Evolutionary conservation across 2,329 filamentous ascomycete species (phyloP), one percentile per base, ranked within the genome.

Genomic region (Saccharata proteae): DNA sequence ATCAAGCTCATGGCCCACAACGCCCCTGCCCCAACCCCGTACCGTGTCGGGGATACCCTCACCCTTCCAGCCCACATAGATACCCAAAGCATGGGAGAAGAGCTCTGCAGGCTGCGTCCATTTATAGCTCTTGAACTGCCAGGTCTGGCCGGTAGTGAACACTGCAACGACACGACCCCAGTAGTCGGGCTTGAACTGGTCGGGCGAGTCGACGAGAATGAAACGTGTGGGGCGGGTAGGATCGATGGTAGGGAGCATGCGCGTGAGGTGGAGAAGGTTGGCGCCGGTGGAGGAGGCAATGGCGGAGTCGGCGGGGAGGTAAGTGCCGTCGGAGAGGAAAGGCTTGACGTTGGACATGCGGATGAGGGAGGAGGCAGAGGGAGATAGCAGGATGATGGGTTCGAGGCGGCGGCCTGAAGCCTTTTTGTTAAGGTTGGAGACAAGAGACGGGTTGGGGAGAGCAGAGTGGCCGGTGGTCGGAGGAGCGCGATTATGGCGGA

Each of bases 91-190:
- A 49, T 94, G 82, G 43, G 76, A 74, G 62, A 98, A 98, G 29
- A 98, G 67, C 49, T 96, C 90, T 10, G 76, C 70, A 0, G 90
- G 82, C 34, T 80, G 78, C 43, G 78, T 78, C 84, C 90, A 98
- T 58, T 93, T 93, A 70, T 98, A 98, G 43, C 76, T 81, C 61
- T 94, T 93, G 63, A 98, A 98, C 59, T 98, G 90, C 90, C 90
- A 98, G 7, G 80, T 77, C 61, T 98, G 90, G 19, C 90, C 90
- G 0, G 90, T 98, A 0, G 90, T 98, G 61, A 98, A 96, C 35
- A 98, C 86, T 9, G 82, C 90, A 2, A 94, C 90, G 5, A 98
- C 80, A 30, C 86, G 77, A 47, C 78, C 78, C 90, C 90, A 98
- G 64, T 96, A 94, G 52, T 96, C 86, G 0, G 90, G 90, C 55